Evolutionary conservation across 1,284 basidiomycete species (phyloP).

Genomic region (Sanghuangporus weigelae): DNA sequence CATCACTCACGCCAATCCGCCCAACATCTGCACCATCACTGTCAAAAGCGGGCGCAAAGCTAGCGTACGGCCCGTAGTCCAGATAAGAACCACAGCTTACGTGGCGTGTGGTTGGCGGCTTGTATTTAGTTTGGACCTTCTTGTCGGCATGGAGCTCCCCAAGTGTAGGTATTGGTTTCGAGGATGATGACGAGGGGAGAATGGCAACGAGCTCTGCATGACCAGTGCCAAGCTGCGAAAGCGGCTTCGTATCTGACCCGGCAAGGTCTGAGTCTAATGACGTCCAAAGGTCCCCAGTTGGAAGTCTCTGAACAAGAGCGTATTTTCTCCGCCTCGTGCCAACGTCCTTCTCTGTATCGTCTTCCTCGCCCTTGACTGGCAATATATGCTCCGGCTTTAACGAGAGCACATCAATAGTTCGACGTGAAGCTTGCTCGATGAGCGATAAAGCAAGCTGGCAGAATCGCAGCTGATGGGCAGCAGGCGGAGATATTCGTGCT

Average conservation of each 20-base stretch:
- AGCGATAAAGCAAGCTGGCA: slow-evolving; percentile 67
- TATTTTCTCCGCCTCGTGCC: slow-evolving; percentile 38
- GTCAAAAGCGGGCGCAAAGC: slow-evolving; percentile 73
- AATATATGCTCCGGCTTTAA: slow-evolving; percentile 43
- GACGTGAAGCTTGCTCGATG: slow-evolving; percentile 59
- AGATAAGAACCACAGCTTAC: slow-evolving; percentile 62
- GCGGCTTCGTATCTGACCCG: slow-evolving; percentile 28
- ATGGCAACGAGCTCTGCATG: slow-evolving; percentile 71
- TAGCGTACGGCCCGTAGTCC: slow-evolving; percentile 68
- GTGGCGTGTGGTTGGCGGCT: slow-evolving; percentile 42
- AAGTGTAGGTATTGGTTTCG: slow-evolving; percentile 31
- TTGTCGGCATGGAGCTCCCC: slow-evolving; percentile 29
- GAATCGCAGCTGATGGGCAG: slow-evolving; percentile 64
- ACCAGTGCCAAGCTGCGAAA: slow-evolving; percentile 51
- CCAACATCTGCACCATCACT: slow-evolving; percentile 66
- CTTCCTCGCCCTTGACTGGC: slow-evolving; percentile 25
- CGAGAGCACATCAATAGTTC: slow-evolving; percentile 37
- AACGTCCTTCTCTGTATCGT: slow-evolving; percentile 25
- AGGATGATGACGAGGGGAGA: slow-evolving; percentile 48
- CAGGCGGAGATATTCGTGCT: slow-evolving; percentile 51
- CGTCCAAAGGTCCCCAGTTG: slow-evolving; percentile 71
- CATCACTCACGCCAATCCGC: slow-evolving; percentile 49
- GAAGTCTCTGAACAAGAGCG: slow-evolving; percentile 72
- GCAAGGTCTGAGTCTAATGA: slow-evolving; percentile 52
- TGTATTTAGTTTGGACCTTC: slow-evolving; percentile 32